A percentile compares a stretch with the other conserved stretches of the same genome.
Evolutionary conservation across 495 filamentous ascomycete genomes (phyloP).

Genomic region (Xylaria grammica): DNA sequence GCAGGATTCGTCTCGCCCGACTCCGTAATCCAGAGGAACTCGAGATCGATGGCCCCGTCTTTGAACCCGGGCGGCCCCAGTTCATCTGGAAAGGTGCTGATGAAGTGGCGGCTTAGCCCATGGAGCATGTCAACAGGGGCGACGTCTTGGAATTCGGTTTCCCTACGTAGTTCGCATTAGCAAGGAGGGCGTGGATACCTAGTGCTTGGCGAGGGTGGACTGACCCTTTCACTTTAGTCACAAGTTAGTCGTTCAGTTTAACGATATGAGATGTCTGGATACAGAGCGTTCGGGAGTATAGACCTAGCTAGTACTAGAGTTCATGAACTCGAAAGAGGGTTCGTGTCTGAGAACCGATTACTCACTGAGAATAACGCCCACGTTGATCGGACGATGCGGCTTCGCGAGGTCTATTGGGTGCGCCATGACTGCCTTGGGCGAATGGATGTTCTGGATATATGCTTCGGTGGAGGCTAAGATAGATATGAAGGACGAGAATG

Average conservation of each 20-base stretch:
- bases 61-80: slow-evolving; percentile 21
- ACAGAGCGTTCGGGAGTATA: no score
- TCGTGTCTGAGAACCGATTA: background rate
- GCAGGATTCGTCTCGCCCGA: slow-evolving; percentile 1
- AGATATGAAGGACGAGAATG: background rate
- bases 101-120: slow-evolving; percentile 20
- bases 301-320: no score
- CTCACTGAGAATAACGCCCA: slow-evolving; percentile 14
- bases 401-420: slow-evolving; percentile 9
- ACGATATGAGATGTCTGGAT: no score
- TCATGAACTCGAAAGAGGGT: no score
- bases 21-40: slow-evolving; percentile 31
- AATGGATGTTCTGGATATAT: background rate
- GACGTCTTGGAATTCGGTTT: slow-evolving; percentile 29
- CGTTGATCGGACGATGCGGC: slow-evolving; percentile 8
- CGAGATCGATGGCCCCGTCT: slow-evolving; percentile 22
- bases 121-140: slow-evolving; percentile 29
- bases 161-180: background rate
- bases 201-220: background rate
- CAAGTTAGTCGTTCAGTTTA: background rate
- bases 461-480: background rate
- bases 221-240: background rate
- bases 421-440: slow-evolving; percentile 3
- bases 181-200: background rate
- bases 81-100: slow-evolving; percentile 12